Conservation (phyloP, 2,329 filamentous ascomycete genomes). For the Monilinia laxa region DNA sequence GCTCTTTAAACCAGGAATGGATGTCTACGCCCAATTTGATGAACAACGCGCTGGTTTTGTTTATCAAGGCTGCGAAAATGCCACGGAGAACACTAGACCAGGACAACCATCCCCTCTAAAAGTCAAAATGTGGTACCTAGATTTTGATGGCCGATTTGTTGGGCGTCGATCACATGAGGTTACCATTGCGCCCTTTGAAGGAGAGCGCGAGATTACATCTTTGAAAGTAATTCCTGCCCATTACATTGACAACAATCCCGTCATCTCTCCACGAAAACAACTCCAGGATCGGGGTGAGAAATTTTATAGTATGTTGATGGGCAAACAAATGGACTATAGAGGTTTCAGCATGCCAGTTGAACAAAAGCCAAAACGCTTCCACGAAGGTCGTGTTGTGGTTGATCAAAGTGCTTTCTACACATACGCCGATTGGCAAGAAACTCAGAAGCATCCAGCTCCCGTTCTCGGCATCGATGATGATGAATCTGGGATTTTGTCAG, state of each 20-base stretch:
- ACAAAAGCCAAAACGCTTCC: constrained; percentile 31
- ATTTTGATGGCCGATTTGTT: constrained; percentile 37
- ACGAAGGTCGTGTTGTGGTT: constrained; percentile 30
- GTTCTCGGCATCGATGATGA: constrained; percentile 30
- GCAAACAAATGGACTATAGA: constrained; percentile 34
- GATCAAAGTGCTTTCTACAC: constrained; percentile 32
- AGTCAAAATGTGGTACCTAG: constrained; percentile 37
- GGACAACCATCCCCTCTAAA: constrained; percentile 31
- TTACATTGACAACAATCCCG: constrained; percentile 26
- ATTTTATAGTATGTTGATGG: constrained; percentile 32
- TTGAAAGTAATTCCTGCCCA: constrained; percentile 35
- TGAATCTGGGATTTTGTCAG: constrained; percentile 29
- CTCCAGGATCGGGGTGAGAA: constrained; percentile 33
- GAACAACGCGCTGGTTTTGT: constrained; percentile 31
- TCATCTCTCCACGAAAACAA: constrained; percentile 27
- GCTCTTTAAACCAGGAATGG: constrained; percentile 33
- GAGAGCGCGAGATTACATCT: constrained; percentile 36
- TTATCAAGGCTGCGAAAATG: constrained; percentile 26
- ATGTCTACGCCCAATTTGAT: constrained; percentile 30
- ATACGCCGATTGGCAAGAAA: constrained; percentile 32
- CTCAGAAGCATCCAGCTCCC: constrained; percentile 28
- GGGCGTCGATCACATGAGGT: constrained; percentile 33
- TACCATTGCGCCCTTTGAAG: constrained; percentile 35
- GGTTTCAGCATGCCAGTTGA: constrained; percentile 31
- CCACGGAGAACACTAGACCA: constrained; percentile 21